phyloP scores from a whole-genome alignment of 2,329 filamentous ascomycete genomes.

The Alternaria triticina region DNA sequence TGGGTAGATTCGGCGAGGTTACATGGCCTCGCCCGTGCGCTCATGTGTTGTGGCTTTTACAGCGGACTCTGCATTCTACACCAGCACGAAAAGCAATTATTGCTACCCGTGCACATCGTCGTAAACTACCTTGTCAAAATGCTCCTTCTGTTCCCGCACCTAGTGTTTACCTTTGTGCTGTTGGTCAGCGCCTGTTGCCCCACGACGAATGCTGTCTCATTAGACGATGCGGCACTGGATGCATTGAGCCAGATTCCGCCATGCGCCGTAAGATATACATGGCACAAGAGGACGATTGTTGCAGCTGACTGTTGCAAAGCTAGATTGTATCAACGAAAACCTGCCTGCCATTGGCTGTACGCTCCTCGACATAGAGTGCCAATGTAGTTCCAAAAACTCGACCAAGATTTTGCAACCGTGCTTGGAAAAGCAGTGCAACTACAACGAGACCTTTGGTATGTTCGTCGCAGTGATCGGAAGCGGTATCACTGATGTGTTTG shows the following conservation, averaged over 20 bases:
- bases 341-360: constrained; percentile 2
- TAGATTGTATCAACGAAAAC: constrained; percentile 3
- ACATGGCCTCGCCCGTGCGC: not conserved
- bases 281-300: not conserved
- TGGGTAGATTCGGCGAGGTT: not conserved
- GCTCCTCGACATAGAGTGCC: constrained; percentile 5
- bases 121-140: not conserved
- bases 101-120: not conserved
- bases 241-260: not conserved
- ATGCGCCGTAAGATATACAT: not conserved
- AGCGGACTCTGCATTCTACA: not conserved
- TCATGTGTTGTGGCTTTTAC: not conserved
- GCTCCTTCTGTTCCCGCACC: not conserved
- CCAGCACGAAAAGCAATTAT: not conserved
- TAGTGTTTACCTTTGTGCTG: not conserved
- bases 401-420: constrained; percentile 7
- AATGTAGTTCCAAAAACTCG: constrained; percentile 11
- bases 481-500: not conserved
- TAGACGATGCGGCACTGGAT: not conserved
- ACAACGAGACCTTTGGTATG: constrained; percentile 1
- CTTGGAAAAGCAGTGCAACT: not conserved
- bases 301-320: not conserved
- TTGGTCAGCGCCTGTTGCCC: not conserved
- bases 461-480: not conserved
- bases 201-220: not conserved